Percentiles rank a stretch among this genome's conserved stretches.
Conservation (phyloP, 306 rosid genomes). For the Arachis hypogaea region DNA sequence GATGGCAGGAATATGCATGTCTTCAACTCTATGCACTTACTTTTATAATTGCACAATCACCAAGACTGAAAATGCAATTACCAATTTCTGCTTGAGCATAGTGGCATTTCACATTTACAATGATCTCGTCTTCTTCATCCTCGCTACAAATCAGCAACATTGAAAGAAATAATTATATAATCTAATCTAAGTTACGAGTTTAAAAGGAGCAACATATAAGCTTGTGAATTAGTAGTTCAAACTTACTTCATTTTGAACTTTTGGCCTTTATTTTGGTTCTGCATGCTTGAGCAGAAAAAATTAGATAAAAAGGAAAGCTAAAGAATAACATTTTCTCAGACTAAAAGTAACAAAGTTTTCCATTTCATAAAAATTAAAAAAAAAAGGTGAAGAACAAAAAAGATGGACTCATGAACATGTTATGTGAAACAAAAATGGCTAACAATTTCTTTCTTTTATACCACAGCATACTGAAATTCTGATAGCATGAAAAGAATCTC, state of each 20-base stretch:
- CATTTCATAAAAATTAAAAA: not conserved
- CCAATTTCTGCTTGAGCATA: conserved; percentile 69
- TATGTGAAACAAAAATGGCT: conserved; percentile 11
- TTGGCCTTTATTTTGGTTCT: conserved; percentile 55
- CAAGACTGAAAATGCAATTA: conserved; percentile 64
- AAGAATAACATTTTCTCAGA: not conserved
- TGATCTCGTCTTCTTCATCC: conserved; percentile 74
- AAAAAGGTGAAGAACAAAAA: not conserved
- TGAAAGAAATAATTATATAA: conserved; percentile 22
- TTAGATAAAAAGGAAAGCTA: conserved; percentile 18
- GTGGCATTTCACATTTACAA: conserved; percentile 78
- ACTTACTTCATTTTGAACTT: conserved; percentile 63
- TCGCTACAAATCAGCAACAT: conserved; percentile 53
- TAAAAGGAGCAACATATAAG: not conserved
- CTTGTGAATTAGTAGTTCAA: conserved; percentile 25
- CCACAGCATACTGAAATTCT: not conserved
- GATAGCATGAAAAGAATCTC: conserved; percentile 23
- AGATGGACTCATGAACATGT: conserved; percentile 15
- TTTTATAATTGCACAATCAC: conserved; percentile 81
- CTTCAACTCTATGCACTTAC: conserved; percentile 48
- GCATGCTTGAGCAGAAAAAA: conserved; percentile 51
- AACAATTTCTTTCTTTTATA: not conserved
- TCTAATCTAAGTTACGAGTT: conserved; percentile 12
- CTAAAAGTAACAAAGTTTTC: conserved; percentile 13
- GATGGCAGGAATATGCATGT: conserved; percentile 17